Percentiles rank a stretch among this genome's conserved stretches.
phyloP scores from a whole-genome alignment of 306 rosid genomes.

The Echinosophora koreensis region DNA sequence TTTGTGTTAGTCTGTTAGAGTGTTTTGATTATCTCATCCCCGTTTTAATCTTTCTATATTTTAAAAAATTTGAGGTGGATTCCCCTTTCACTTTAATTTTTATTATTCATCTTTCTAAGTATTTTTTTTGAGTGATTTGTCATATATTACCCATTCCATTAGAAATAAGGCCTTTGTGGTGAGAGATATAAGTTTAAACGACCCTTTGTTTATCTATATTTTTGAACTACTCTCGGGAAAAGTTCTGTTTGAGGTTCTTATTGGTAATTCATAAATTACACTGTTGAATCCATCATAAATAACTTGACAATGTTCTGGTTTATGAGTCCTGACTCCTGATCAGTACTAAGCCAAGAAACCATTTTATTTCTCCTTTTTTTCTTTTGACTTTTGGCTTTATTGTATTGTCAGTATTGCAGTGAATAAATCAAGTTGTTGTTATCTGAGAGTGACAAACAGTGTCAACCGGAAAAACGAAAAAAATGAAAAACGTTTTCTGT shows the following conservation, averaged over 20 bases:
- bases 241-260: neutral
- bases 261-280: neutral
- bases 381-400: neutral
- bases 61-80: constrained; percentile 6
- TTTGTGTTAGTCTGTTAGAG: neutral
- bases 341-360: neutral
- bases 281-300: constrained; percentile 7
- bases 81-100: neutral
- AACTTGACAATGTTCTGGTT: neutral
- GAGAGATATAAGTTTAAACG: neutral
- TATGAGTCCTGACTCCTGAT: neutral
- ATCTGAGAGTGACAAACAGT: neutral
- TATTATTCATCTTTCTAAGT: neutral
- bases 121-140: constrained; percentile 15
- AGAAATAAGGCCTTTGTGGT: neutral
- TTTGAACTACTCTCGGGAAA: neutral
- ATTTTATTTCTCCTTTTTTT: neutral
- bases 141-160: constrained; percentile 4
- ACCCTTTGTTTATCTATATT: neutral
- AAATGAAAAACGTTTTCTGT: neutral
- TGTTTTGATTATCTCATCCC: constrained; percentile 9
- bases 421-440: neutral
- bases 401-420: neutral
- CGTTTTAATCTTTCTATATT: neutral
- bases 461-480: neutral